Evolutionary conservation across 2,329 filamentous ascomycete species (phyloP), one percentile per base, ranked within the genome.

Genomic region (Monosporascus sp.): DNA sequence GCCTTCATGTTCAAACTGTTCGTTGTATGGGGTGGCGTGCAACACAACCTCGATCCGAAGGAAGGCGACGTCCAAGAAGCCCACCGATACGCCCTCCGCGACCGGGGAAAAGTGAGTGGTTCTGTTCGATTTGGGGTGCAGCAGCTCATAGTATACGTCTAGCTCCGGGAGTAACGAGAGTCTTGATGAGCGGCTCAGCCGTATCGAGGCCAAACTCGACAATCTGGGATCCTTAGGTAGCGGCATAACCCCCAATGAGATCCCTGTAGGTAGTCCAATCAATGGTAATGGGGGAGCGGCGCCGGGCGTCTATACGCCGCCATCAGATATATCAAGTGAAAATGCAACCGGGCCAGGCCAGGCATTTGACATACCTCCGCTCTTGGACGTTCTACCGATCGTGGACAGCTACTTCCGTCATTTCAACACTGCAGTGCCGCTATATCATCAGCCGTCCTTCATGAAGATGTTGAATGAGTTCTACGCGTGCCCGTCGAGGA

Each of bases 1-100:
- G 55, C 74, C 74, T 0, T 59, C 66, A 8, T 77, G 74, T 54
- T 75, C 73, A 1, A 76, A 76, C 44, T 77, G 74, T 45, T 60
- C 66, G 7, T 60, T 75, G 3, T 77, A 77, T 56, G 67, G 68
- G n/a, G 63, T 73, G 3, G 61, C 67, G n/a, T 76, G 74, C 55
- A 59, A 57, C 25, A 71, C 67, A 3, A 70, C 67, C 1, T 53
- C 53, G 2, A 52, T 67, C 36, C 64, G 66, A 20, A 62, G 62
- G n/a, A 62, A 63, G 44, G 44, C 55, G 8, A 50, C 35, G 17
- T 31, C 49, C 7, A 38, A 36, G 35, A 55, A 51, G 31, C 58
- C 55, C 20, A 51, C 52, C 3, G 62, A 55, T 24, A 50, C 47
- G 46, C 18, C 53, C 37, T 14, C 37, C 11, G 37, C 48, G 49